These are phyloP conservation scores for Aphanoascus verrucosus DNA, from an alignment of 2,329 filamentous ascomycete species.

Conservation along the genomic window DNA sequence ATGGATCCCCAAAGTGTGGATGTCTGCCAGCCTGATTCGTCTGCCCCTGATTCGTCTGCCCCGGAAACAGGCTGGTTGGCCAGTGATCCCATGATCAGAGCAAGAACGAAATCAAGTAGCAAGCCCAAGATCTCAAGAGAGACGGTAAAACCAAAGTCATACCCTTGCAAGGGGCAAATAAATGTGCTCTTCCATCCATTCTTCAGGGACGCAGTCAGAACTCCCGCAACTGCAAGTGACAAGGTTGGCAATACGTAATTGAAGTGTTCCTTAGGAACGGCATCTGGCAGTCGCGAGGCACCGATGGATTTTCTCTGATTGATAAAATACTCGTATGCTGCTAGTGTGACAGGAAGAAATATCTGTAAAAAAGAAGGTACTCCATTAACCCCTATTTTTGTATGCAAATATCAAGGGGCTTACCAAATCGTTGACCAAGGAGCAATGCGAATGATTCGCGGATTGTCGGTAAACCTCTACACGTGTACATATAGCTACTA, in stretches of 20 bases:
- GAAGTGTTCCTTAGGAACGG: constrained; percentile 18
- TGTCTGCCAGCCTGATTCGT: constrained; percentile 6
- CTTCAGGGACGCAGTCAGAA: constrained; percentile 28
- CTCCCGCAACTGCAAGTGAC: constrained; percentile 31
- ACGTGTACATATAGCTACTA: constrained; percentile 23
- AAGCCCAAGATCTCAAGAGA: constrained; percentile 30
- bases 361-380: constrained; percentile 21
- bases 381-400: not conserved
- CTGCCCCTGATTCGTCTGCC: constrained; percentile 1
- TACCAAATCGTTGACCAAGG: constrained; percentile 27
- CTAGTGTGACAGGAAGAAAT: constrained; percentile 33
- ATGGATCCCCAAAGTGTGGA: constrained; percentile 14
- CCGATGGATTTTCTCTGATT: constrained; percentile 22
- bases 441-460: constrained; percentile 36
- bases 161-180: constrained; percentile 38
- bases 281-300: constrained; percentile 12
- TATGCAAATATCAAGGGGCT: constrained; percentile 13
- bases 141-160: constrained; percentile 27
- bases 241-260: constrained; percentile 31
- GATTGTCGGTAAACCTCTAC: constrained; percentile 35
- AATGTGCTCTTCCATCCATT: constrained; percentile 36
- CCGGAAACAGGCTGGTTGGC: not conserved
- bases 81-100: constrained; percentile 25
- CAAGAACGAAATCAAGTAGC: constrained; percentile 34
- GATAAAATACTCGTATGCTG: constrained; percentile 33